Evolutionary conservation across 164 flowering plant species (phyloP), one percentile per base, ranked within the genome.

Genomic region (Aristolochia fimbriata): DNA sequence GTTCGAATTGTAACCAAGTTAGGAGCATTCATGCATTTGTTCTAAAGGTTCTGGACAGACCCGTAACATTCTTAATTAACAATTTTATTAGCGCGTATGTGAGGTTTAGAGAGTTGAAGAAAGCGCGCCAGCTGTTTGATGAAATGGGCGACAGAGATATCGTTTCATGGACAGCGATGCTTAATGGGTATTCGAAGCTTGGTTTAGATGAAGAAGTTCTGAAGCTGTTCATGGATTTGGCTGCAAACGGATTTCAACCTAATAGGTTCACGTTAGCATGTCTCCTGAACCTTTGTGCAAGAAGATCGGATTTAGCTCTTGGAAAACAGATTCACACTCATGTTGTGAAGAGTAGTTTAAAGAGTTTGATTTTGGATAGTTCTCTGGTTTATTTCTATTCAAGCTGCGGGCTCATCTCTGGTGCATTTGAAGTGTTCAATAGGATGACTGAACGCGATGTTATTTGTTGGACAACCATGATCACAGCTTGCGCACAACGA

Each of bases 121-220:
- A 71, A 11, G 94, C 88, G 6, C 76, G 89, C 11, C 76, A 75
- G 30, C 85, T 89, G 88, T 86, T 89, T 63, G 94, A 86, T 62
- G 43, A 67, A 73, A 85, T 84, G 91, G 50, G 59, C 0, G 64
- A 69, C 1, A 69, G 80, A 57, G 79, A 78, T 72, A 79, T 82
- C 66, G 93, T 86, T 57, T 74, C 83, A 19, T 90, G 97, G 97
- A 85, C 97, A 5, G 86, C 94, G 0, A 72, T 90, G 59, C 70
- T 90, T 60, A 74, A 80, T 73, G 97, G 85, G 60, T 90, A 83
- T 61, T 63, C 62, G 65, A 83, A 61, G 48, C 63, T 69, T 41
- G 84, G 84, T 12, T 60, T 70, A 3, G 78, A 78, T 3, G 74
- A 74, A n/a, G 84, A 85, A 52, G 85, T 79, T 54, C 55, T 77